Conservation (phyloP, 1,284 basidiomycete genomes). For the Lignosus rhinocerotis region DNA sequence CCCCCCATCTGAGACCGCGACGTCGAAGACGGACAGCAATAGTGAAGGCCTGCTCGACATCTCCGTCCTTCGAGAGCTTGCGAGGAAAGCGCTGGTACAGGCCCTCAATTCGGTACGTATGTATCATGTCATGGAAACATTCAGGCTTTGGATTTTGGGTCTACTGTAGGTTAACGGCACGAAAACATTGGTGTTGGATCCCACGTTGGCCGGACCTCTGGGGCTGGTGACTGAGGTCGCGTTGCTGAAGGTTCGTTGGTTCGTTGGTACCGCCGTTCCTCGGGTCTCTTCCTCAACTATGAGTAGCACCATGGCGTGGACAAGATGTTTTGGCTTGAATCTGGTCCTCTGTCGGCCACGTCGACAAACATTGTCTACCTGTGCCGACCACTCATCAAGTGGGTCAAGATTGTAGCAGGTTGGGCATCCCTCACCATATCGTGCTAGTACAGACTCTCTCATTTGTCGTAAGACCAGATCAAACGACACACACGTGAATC, state of each 20-base stretch:
- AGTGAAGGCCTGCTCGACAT: conserved; percentile 60
- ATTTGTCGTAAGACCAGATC: conserved; percentile 75
- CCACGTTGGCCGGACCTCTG: conserved; percentile 86
- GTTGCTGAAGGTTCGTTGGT: conserved; percentile 84
- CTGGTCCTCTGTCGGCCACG: conserved; percentile 78
- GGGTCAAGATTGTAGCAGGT: conserved; percentile 92
- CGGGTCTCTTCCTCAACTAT: background rate
- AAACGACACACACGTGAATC: conserved; percentile 70
- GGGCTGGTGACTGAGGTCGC: conserved; percentile 93
- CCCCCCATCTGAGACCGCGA: conserved; percentile 27
- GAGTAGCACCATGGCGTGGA: conserved; percentile 94
- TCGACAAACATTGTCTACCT: conserved; percentile 94
- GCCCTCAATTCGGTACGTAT: conserved; percentile 73
- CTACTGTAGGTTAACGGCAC: conserved; percentile 78
- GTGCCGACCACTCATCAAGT: conserved; percentile 84
- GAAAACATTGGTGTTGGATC: conserved; percentile 94
- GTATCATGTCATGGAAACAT: conserved; percentile 25
- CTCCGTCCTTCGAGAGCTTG: conserved; percentile 73
- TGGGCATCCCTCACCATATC: conserved; percentile 28
- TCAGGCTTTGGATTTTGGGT: background rate
- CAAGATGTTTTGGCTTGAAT: conserved; percentile 99
- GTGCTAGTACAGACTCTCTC: conserved; percentile 12
- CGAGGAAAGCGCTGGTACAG: conserved; percentile 75
- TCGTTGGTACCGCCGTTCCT: background rate
- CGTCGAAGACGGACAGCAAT: conserved; percentile 27